Conservation (phyloP, 2,329 filamentous ascomycete species). For the Cladorrhinum sp. region DNA sequence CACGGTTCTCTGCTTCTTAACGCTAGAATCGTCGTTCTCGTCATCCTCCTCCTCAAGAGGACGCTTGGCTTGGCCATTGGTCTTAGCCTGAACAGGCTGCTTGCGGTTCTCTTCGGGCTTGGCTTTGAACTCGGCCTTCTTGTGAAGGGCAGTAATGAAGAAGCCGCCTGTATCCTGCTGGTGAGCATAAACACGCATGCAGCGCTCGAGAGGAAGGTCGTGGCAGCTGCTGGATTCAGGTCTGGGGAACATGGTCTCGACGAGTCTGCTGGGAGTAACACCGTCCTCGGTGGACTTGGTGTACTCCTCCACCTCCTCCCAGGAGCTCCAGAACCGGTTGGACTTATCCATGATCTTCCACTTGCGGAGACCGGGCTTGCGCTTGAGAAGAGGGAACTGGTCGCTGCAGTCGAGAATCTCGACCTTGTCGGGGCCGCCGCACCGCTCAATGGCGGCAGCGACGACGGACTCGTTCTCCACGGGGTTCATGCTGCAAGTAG, state of each 20-base stretch:
- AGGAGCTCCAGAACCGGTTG: slow-evolving; percentile 74
- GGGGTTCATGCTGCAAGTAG: slow-evolving; percentile 98
- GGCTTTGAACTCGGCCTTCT: slow-evolving; percentile 79
- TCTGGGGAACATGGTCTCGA: slow-evolving; percentile 78
- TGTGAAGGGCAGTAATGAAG: slow-evolving; percentile 94
- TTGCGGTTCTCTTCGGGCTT: slow-evolving; percentile 64
- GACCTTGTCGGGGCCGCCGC: slow-evolving; percentile 78
- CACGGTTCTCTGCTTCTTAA: slow-evolving; percentile 44
- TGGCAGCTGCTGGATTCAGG: slow-evolving; percentile 52
- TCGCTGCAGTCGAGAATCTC: slow-evolving; percentile 80
- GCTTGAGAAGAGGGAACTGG: slow-evolving; percentile 71
- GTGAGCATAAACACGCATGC: slow-evolving; percentile 92
- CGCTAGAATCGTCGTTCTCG: slow-evolving; percentile 33
- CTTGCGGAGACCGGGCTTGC: slow-evolving; percentile 69
- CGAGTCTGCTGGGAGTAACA: slow-evolving; percentile 62
- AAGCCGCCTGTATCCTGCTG: slow-evolving; percentile 95
- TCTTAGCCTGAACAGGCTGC: slow-evolving; percentile 23
- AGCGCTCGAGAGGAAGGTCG: slow-evolving; percentile 77
- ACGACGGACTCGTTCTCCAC: slow-evolving; percentile 95
- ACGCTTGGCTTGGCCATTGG: slow-evolving; percentile 33
- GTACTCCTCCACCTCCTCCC: slow-evolving; percentile 74
- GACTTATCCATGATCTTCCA: slow-evolving; percentile 94
- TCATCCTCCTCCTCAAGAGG: slow-evolving; percentile 31
- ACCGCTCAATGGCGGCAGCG: slow-evolving; percentile 82
- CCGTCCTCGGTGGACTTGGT: slow-evolving; percentile 59